Conservation (phyloP, 75 land plant genomes). For the Sequoiadendron giganteum region DNA sequence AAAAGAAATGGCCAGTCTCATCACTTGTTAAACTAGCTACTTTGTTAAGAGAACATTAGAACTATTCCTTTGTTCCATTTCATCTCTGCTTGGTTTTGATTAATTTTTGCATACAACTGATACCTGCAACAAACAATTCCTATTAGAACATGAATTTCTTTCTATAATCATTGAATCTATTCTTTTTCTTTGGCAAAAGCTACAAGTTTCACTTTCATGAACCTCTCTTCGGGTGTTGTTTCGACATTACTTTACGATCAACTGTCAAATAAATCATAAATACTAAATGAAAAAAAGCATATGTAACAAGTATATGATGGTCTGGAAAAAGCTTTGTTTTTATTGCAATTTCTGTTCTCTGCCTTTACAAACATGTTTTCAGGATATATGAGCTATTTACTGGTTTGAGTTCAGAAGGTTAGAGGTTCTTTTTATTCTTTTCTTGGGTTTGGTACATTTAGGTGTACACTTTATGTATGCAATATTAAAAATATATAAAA, state of each 20-base stretch:
- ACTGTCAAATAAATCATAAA: neutral
- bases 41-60: neutral
- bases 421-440: too few species aligned
- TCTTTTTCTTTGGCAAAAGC: neutral
- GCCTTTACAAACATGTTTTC: too few species aligned
- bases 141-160: too few species aligned
- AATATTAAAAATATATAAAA: too few species aligned
- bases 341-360: too few species aligned
- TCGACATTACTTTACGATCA: neutral
- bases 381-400: too few species aligned
- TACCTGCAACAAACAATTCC: neutral
- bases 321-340: neutral
- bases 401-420: too few species aligned
- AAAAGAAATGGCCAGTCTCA: neutral
- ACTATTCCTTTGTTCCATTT: neutral
- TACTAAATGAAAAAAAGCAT: neutral
- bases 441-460: too few species aligned
- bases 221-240: neutral
- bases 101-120: neutral
- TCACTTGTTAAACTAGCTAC: too few species aligned
- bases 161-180: too few species aligned
- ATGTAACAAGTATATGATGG: neutral
- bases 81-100: neutral
- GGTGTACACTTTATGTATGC: too few species aligned
- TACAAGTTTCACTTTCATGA: neutral